Evolutionary conservation across 2,329 filamentous ascomycete genomes (phyloP), one percentile per base, ranked within the genome.

Genomic region (Fusarium subglutinans): DNA sequence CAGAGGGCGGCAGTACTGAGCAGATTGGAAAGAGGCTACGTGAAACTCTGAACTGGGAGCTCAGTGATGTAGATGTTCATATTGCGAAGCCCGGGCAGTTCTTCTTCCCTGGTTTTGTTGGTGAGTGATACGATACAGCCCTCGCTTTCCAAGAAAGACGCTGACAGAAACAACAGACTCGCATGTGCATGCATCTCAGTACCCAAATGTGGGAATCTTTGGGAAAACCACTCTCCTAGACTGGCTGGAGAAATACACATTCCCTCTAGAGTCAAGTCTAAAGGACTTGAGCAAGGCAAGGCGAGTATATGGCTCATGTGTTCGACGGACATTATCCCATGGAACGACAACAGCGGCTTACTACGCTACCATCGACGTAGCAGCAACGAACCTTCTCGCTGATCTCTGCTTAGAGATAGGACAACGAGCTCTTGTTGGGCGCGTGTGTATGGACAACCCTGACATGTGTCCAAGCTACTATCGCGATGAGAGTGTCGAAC

Each of bases 281-380:
- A 84, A 87, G 12, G 86, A 90, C 72, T 84, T 90, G 10, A 73
- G 83, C 63, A 90, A 89, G 78, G 94, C 95, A 2, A 86, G 86
- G 20, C 86, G 85, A 41, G 91, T 97, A 70, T 99, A 98, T 84
- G 88, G 88, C 30, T 91, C 92, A 66, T 92, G 94, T 73, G 90
- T 99, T 72, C 87, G 90, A 37, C 91, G 94, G 53, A 98, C 95
- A 0, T 89, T 99, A 17, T 89, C 94, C 28, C 91, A 98, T 80
- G 96, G 96, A 72, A 99, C 96, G 15, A 99, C 96, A 1, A 96
- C 94, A 17, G 95, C 95, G 11, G 90, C 94, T n/a, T 98, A 98
- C 87, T 98, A 93, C 82, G 96, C 96, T 66, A 98, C 96, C 33
- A 91, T 94, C 72, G 92, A 97, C 81, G 93, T 97, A 3, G 87